Conservation (phyloP, 2,329 filamentous ascomycete genomes). For the Cladosporium sp. region DNA sequence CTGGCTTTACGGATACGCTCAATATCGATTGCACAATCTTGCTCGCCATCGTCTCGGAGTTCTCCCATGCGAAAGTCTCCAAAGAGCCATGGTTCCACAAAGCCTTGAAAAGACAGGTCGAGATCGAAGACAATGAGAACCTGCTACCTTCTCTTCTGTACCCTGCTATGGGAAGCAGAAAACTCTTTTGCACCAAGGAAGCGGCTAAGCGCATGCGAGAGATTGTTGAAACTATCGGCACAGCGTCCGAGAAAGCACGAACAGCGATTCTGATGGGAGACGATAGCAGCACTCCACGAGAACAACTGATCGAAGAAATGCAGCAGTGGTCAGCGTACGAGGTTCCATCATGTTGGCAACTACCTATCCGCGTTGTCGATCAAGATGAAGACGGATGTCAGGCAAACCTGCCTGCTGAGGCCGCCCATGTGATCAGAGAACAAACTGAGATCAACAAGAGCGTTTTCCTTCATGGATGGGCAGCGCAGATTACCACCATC, state of each 20-base stretch:
- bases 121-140: conserved; percentile 63
- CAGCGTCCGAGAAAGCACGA: conserved; percentile 60
- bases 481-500: conserved; percentile 62
- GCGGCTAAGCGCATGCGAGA: conserved; percentile 68
- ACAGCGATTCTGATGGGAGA: conserved; percentile 61
- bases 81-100: conserved; percentile 58
- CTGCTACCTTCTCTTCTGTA: conserved; percentile 64
- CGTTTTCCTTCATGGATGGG: conserved; percentile 75
- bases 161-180: conserved; percentile 58
- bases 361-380: conserved; percentile 63
- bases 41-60: conserved; percentile 71
- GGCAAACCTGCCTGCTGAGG: conserved; percentile 49
- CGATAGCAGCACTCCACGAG: conserved; percentile 37
- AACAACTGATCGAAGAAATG: conserved; percentile 37
- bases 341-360: conserved; percentile 55
- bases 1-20: conserved; percentile 45
- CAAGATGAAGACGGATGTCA: conserved; percentile 43
- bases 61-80: conserved; percentile 60
- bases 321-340: conserved; percentile 55
- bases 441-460: conserved; percentile 67
- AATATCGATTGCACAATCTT: conserved; percentile 72
- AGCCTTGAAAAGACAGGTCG: conserved; percentile 65
- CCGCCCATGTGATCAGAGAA: conserved; percentile 48
- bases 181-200: conserved; percentile 66
- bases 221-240: conserved; percentile 66